These are phyloP conservation scores for Telfairia occidentalis DNA, from an alignment of 331 rosid genomes.

Conservation along the genomic window DNA sequence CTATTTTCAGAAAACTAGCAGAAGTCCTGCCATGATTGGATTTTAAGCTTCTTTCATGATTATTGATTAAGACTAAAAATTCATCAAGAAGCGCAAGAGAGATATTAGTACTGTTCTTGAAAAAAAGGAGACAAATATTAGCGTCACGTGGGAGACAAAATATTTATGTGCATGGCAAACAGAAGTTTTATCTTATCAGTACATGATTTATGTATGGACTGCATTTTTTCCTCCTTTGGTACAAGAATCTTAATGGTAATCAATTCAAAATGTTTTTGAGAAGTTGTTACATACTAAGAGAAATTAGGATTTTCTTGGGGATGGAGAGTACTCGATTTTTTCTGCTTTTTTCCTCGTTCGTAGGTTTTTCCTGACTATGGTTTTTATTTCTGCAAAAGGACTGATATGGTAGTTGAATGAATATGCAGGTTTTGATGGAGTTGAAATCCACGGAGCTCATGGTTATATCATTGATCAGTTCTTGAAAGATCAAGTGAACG, in stretches of 20 bases:
- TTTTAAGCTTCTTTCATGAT: neutral
- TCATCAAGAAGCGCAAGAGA: neutral
- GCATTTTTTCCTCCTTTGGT: neutral
- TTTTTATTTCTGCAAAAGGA: neutral
- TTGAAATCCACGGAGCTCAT: constrained; percentile 75
- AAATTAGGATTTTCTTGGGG: neutral
- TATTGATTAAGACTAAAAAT: neutral
- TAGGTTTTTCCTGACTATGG: neutral
- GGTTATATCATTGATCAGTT: constrained; percentile 66
- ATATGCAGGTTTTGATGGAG: constrained; percentile 60
- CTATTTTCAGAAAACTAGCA: neutral
- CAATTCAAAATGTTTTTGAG: neutral
- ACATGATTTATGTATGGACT: neutral
- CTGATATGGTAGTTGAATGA: neutral
- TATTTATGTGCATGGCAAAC: neutral
- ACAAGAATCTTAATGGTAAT: neutral
- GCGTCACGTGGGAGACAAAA: neutral
- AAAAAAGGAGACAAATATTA: no score
- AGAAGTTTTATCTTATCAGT: neutral
- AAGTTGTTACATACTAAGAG: neutral
- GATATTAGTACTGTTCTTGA: neutral
- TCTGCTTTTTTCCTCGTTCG: neutral
- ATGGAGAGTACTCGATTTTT: neutral
- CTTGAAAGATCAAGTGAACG: constrained; percentile 53
- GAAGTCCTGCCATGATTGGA: neutral